Conservation (phyloP, 495 filamentous ascomycete genomes). For the Apodospora peruviana region DNA sequence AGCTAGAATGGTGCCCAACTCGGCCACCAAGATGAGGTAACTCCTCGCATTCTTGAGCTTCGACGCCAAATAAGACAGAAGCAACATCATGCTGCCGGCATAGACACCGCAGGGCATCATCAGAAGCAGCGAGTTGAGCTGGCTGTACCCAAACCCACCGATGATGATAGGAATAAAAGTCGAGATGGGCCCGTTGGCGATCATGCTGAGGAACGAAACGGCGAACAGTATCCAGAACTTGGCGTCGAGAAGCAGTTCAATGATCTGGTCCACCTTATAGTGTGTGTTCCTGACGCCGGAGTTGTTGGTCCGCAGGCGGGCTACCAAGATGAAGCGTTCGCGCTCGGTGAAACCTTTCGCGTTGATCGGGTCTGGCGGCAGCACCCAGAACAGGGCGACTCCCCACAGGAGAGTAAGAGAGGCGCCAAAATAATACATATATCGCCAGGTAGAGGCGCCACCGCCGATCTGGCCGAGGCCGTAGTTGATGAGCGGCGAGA, state of each 20-base stretch:
- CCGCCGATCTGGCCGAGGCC: slow-evolving; percentile 45
- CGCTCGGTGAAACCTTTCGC: slow-evolving; percentile 33
- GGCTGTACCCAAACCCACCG: slow-evolving; percentile 38
- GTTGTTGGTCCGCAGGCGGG: slow-evolving; percentile 31
- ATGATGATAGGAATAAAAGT: slow-evolving; percentile 35
- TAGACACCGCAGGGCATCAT: slow-evolving; percentile 35
- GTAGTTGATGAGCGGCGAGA: slow-evolving; percentile 46
- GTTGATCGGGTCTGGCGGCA: slow-evolving; percentile 34
- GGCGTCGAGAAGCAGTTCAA: slow-evolving; percentile 38
- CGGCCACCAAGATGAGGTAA: neutral
- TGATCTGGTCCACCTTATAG: slow-evolving; percentile 42
- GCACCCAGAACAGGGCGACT: slow-evolving; percentile 29
- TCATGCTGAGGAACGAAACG: slow-evolving; percentile 36
- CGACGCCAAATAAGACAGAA: slow-evolving; percentile 29
- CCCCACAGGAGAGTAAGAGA: slow-evolving; percentile 36
- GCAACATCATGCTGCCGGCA: slow-evolving; percentile 31
- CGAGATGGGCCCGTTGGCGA: slow-evolving; percentile 39
- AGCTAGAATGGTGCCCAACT: neutral
- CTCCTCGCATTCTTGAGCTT: slow-evolving; percentile 3
- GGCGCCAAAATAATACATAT: slow-evolving; percentile 36
- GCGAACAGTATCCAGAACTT: slow-evolving; percentile 35
- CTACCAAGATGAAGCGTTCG: slow-evolving; percentile 36
- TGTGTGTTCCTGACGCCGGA: slow-evolving; percentile 38
- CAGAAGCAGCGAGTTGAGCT: slow-evolving; percentile 39
- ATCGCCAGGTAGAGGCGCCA: slow-evolving; percentile 33